Evolutionary conservation across 805 yeast species (phyloP).

Genomic region (Clavispora fructus): DNA sequence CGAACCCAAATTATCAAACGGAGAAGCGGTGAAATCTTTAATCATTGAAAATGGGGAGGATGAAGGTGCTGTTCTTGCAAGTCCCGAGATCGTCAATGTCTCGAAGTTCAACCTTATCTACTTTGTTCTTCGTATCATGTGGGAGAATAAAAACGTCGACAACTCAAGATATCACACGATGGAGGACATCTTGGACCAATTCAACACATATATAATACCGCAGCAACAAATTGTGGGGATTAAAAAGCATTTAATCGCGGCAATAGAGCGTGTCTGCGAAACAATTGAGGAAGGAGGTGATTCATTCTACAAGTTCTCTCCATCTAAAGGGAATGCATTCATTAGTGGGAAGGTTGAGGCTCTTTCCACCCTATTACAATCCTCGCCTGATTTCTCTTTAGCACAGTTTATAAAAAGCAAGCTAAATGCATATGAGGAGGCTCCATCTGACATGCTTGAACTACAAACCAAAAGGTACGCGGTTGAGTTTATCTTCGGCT

Average conservation of each 20-base stretch:
- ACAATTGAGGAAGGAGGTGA: slow-evolving; percentile 29
- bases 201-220: slow-evolving; percentile 1
- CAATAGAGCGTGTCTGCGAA: slow-evolving; percentile 23
- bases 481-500: slow-evolving; percentile 42
- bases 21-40: slow-evolving; percentile 14
- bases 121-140: slow-evolving; percentile 6
- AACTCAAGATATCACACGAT: slow-evolving; percentile 8
- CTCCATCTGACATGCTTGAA: slow-evolving; percentile 30
- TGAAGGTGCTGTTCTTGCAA: slow-evolving; percentile 7
- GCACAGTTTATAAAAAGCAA: slow-evolving; percentile 15
- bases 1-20: slow-evolving; percentile 11
- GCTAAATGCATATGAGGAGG: slow-evolving; percentile 18
- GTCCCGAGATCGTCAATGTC: slow-evolving; percentile 6
- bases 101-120: slow-evolving; percentile 10
- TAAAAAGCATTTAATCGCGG: background rate
- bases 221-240: slow-evolving; percentile 1
- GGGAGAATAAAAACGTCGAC: slow-evolving; percentile 2
- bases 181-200: slow-evolving; percentile 10
- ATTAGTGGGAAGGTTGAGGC: slow-evolving; percentile 33
- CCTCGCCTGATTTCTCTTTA: slow-evolving; percentile 12
- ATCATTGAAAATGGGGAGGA: slow-evolving; percentile 5
- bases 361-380: slow-evolving; percentile 26
- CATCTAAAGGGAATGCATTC: slow-evolving; percentile 30
- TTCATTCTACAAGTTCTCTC: slow-evolving; percentile 36
- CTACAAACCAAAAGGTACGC: slow-evolving; percentile 36